phyloP scores from a whole-genome alignment of 1,284 basidiomycete species.

The Grifola frondosa region DNA sequence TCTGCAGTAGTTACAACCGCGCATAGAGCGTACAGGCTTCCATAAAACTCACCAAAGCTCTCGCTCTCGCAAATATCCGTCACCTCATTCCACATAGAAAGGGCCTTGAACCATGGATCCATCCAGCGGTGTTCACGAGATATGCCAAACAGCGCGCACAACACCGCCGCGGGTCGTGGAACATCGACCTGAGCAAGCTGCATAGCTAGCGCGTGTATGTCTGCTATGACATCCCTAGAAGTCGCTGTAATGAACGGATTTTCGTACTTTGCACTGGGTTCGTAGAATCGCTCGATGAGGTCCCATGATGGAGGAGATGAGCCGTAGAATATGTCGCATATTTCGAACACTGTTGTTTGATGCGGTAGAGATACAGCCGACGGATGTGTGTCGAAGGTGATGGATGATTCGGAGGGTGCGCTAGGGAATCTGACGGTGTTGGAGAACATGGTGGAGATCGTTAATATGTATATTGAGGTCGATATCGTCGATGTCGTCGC shows the following conservation, averaged over 20 bases:
- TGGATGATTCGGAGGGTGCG: conserved; percentile 11
- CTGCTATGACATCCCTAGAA: conserved; percentile 65
- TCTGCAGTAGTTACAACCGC: too few relatives aligned
- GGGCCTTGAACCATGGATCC: conserved; percentile 49
- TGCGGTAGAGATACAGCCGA: conserved; percentile 44
- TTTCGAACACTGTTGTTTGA: conserved; percentile 58
- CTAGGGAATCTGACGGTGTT: conserved; percentile 22
- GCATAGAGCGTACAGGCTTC: not conserved
- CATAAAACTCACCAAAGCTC: conserved; percentile 60
- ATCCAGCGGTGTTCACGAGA: conserved; percentile 33
- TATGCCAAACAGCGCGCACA: conserved; percentile 54
- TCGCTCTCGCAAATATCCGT: conserved; percentile 72
- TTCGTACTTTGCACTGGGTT: conserved; percentile 70
- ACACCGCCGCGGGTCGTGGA: conserved; percentile 60
- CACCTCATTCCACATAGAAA: conserved; percentile 71
- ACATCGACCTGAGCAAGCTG: conserved; percentile 59
- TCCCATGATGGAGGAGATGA: conserved; percentile 46
- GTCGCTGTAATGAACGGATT: conserved; percentile 74
- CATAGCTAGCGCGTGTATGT: conserved; percentile 60
- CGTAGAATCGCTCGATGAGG: conserved; percentile 61
- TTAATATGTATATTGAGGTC: too few relatives aligned
- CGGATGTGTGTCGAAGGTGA: conserved; percentile 15
- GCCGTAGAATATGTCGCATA: conserved; percentile 67
- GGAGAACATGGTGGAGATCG: too few relatives aligned
- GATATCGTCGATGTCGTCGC: too few relatives aligned